Base-by-base conservation (phyloP, 2,329 filamentous ascomycete genomes). In the Epicoccum nigrum region DNA sequence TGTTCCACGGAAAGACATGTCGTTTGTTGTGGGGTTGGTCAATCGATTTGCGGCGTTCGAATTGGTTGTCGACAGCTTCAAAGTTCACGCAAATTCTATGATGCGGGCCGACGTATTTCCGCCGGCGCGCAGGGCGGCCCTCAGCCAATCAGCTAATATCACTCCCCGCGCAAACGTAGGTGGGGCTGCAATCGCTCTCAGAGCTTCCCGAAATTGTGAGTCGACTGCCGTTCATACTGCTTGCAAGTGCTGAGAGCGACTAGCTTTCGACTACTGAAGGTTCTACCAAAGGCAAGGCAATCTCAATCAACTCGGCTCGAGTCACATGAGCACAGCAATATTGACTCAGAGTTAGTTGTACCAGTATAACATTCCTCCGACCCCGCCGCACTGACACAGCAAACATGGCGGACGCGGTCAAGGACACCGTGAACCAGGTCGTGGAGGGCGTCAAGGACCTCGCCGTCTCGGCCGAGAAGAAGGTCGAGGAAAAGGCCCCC, bases 391-490 rank as follows among this genome's bases (percentile, higher is more conserved):
- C 53, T 39, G 39, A 38, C 52, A 50, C 51, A 65, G 40, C 62
- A 69, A 69, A 45, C 61, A 82, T 82, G 80, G 65, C 65, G 50
- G 79, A 81, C 59, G 70, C 76, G 58, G 75, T 78, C 44, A 79
- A 80, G 55, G 68, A 79, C 55, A 74, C 76, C 48, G 75, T 81
- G 46, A 75, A 78, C 45, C 69, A 78, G 60, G 76, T 81, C 57
- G 76, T 78, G 55, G 83, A 86, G 63, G 80, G 78, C 52, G 79
- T 85, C 62, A 86, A 86, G 75, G 83, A 85, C 56, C 77, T 85
- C 51, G 75, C 79, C 37, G 79, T 86, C 55, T 62, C 61, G 27
- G 69, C 66, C 15, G 68, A 70, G 34, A 57, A 64, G 51, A 75
- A 64, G 41, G 52, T 57, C 12, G 68, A 67, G 62, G 57, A 59